Evolutionary conservation across 371 early-diverging fungal species (phyloP).

Genomic region (Parasitella parasitica): DNA sequence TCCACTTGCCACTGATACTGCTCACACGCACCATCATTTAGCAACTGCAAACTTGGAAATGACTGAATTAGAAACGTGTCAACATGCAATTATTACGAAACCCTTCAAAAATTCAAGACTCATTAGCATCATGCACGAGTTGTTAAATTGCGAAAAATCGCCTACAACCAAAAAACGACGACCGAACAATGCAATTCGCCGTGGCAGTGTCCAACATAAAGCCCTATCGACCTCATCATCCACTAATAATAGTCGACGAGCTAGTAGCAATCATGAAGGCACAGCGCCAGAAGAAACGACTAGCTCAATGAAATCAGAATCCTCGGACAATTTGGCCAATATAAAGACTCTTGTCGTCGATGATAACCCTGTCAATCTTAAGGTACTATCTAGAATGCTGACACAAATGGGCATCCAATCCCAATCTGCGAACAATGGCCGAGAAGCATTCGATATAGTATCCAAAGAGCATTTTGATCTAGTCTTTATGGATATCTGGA

Average conservation of each 20-base stretch:
- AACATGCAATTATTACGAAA: conserved; percentile 1
- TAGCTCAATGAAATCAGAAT: not conserved
- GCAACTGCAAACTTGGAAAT: not conserved
- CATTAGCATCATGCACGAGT: conserved; percentile 3
- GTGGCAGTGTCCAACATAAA: not conserved
- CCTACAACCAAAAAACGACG: not conserved
- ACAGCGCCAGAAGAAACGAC: not conserved
- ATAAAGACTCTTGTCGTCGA: conserved; percentile 49
- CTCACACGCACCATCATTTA: not conserved
- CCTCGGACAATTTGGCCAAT: not conserved
- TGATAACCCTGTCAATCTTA: conserved; percentile 56
- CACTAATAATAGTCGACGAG: not conserved
- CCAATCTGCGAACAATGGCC: conserved; percentile 40
- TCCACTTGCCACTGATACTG: not conserved
- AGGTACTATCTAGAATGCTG: conserved; percentile 49
- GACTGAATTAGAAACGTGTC: not conserved
- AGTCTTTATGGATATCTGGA: conserved; percentile 58
- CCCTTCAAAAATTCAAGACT: conserved; percentile 15
- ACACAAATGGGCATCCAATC: conserved; percentile 11
- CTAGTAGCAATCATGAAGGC: not conserved
- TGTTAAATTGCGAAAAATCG: not conserved
- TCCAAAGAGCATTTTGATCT: conserved; percentile 33
- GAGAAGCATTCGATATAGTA: conserved; percentile 41
- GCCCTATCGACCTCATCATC: not conserved
- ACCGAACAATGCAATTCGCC: not conserved